Conservation (phyloP, 495 filamentous ascomycete species). For the Rhypophila decipiens region DNA sequence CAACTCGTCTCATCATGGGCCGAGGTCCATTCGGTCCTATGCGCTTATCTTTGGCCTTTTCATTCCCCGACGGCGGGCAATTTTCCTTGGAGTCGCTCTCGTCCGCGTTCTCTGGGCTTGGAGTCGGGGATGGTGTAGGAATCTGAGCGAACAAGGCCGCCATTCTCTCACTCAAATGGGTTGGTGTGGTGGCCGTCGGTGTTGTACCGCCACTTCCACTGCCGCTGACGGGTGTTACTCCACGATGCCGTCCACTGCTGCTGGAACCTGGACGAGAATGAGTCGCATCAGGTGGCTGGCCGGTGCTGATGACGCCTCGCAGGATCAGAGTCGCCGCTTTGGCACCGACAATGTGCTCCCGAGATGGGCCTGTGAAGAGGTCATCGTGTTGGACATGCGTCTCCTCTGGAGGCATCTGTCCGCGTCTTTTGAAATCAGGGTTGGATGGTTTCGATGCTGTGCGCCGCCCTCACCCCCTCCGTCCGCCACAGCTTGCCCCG, state of each 20-base stretch:
- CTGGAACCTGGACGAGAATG: neutral
- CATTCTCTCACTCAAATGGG: neutral
- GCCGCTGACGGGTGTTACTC: neutral
- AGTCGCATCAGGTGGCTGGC: slow-evolving; percentile 6
- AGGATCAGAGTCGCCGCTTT: slow-evolving; percentile 15
- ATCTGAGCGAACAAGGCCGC: too few species aligned
- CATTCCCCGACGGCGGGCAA: neutral
- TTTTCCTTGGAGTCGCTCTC: neutral
- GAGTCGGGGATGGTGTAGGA: too few species aligned
- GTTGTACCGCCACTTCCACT: neutral
- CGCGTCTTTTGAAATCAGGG: too few species aligned
- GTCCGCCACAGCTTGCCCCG: too few species aligned
- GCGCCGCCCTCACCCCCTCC: too few species aligned
- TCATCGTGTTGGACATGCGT: neutral
- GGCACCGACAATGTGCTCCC: slow-evolving; percentile 11
- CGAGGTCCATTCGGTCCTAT: neutral
- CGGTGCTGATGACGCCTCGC: slow-evolving; percentile 11
- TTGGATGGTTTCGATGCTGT: too few species aligned
- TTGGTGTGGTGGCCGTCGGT: neutral
- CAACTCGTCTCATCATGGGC: neutral
- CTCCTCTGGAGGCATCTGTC: neutral
- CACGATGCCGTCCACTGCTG: neutral
- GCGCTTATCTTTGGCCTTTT: neutral
- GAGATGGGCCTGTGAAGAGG: neutral
- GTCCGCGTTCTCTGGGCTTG: neutral